Evolutionary conservation across 2,329 filamentous ascomycete genomes (phyloP).

Genomic region (Scopulariopsis brevicaulis): DNA sequence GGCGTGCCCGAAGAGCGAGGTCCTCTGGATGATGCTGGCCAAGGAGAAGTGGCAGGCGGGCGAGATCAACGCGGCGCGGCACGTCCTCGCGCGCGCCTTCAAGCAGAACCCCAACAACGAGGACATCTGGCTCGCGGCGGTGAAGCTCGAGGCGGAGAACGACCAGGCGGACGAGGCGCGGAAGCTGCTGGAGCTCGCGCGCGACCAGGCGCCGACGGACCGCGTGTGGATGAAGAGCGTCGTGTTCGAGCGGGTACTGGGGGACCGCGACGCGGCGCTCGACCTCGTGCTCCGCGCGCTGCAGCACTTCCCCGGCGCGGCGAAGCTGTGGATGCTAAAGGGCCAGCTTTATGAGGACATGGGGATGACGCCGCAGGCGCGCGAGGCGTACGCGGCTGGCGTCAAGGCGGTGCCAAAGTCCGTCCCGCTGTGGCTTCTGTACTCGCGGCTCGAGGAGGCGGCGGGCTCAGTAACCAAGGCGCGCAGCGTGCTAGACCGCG

Average conservation of each 20-base stretch:
- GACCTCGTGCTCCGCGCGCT: slow-evolving; percentile 81
- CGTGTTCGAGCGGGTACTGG: slow-evolving; percentile 79
- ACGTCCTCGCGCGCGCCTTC: slow-evolving; percentile 81
- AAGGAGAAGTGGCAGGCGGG: slow-evolving; percentile 89
- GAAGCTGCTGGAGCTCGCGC: slow-evolving; percentile 68
- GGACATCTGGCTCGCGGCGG: slow-evolving; percentile 93
- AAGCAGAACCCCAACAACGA: slow-evolving; percentile 94
- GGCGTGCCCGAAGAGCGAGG: slow-evolving; percentile 81
- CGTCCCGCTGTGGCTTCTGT: slow-evolving; percentile 81
- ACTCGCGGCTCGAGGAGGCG: slow-evolving; percentile 77
- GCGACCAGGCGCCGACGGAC: slow-evolving; percentile 84
- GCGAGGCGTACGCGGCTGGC: slow-evolving; percentile 80
- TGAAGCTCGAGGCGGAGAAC: slow-evolving; percentile 91
- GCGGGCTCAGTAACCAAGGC: slow-evolving; percentile 80
- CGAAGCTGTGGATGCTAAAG: slow-evolving; percentile 98
- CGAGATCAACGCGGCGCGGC: slow-evolving; percentile 74
- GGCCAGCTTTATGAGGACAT: slow-evolving; percentile 91
- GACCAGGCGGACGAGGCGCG: slow-evolving; percentile 72
- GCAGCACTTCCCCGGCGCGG: slow-evolving; percentile 70
- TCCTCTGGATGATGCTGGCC: slow-evolving; percentile 91
- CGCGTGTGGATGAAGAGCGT: slow-evolving; percentile 96
- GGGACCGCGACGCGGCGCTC: slow-evolving; percentile 68
- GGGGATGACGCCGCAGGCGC: slow-evolving; percentile 68
- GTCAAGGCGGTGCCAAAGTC: slow-evolving; percentile 79
- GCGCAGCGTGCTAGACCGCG: slow-evolving; percentile 84